Conservation (phyloP, 441 rosid genomes). For the Adansonia madagascariensis region DNA sequence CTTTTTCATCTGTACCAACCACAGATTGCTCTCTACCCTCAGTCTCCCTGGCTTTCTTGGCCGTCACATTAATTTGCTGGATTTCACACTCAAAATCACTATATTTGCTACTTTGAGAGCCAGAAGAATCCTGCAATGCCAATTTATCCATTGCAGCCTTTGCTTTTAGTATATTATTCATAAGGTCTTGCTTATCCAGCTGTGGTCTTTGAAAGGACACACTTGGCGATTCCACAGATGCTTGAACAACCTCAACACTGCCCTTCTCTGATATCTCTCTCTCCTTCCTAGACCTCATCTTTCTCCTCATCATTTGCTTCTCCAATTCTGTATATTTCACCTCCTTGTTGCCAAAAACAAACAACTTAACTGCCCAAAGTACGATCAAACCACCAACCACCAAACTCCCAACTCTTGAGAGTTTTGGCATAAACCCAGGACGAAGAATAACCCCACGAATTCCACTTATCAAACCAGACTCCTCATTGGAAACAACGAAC, state of each 20-base stretch:
- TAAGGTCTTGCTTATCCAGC: conserved; percentile 61
- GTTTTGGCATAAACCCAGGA: conserved; percentile 47
- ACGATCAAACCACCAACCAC: conserved; percentile 58
- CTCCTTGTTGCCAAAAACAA: conserved; percentile 43
- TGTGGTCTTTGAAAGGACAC: conserved; percentile 54
- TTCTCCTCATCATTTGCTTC: conserved; percentile 90
- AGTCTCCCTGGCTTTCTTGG: conserved; percentile 52
- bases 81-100: conserved; percentile 49
- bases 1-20: conserved; percentile 39
- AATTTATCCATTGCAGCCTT: conserved; percentile 42
- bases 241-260: conserved; percentile 55
- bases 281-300: conserved; percentile 66
- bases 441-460: conserved; percentile 39
- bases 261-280: conserved; percentile 54
- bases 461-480: conserved; percentile 44
- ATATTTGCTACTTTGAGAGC: conserved; percentile 36
- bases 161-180: conserved; percentile 54
- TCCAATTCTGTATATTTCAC: conserved; percentile 56
- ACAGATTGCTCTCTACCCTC: conserved; percentile 46
- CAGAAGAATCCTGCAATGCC: conserved; percentile 37
- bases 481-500: conserved; percentile 53
- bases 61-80: conserved; percentile 58
- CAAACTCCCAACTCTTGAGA: conserved; percentile 51
- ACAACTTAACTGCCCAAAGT: conserved; percentile 53
- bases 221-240: conserved; percentile 33